Conservation (phyloP, 108 stramenopile species). For the Fragilaria radians region DNA sequence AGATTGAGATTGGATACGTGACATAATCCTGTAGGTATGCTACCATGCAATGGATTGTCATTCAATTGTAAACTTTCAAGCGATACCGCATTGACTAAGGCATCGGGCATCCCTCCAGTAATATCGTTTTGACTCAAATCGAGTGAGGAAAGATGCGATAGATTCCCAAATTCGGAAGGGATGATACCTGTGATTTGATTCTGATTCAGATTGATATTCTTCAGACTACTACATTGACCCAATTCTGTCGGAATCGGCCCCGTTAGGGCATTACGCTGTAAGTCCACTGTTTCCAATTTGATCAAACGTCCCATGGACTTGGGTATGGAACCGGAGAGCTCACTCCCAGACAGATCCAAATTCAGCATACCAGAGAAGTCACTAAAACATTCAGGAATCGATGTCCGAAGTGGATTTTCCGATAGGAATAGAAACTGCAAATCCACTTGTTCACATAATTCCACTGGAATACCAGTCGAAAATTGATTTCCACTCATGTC, state of each 20-base stretch:
- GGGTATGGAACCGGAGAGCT: slow-evolving; percentile 27
- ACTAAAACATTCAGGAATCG: slow-evolving; percentile 33
- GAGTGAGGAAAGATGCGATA: slow-evolving; percentile 19
- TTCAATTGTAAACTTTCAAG: not conserved
- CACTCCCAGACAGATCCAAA: slow-evolving; percentile 27
- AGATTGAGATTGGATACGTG: not conserved
- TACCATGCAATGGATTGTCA: not conserved
- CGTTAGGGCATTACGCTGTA: slow-evolving; percentile 8
- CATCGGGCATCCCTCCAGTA: slow-evolving; percentile 23
- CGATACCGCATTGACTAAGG: not conserved
- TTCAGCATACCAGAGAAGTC: slow-evolving; percentile 15
- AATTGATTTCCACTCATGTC: not conserved
- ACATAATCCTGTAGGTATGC: not conserved
- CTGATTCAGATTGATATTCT: slow-evolving; percentile 3
- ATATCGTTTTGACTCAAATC: slow-evolving; percentile 33
- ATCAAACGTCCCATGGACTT: slow-evolving; percentile 23
- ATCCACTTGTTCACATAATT: slow-evolving; percentile 2
- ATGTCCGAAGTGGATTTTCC: slow-evolving; percentile 31
- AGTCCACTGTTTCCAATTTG: slow-evolving; percentile 18
- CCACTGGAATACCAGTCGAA: not conserved
- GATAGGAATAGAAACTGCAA: slow-evolving; percentile 17
- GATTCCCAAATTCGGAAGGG: slow-evolving; percentile 18
- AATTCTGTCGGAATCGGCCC: slow-evolving; percentile 5
- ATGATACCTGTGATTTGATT: slow-evolving; percentile 24
- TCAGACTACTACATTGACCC: not conserved